Evolutionary conservation across 306 rosid species (phyloP).

Genomic region (Argentina anserina): DNA sequence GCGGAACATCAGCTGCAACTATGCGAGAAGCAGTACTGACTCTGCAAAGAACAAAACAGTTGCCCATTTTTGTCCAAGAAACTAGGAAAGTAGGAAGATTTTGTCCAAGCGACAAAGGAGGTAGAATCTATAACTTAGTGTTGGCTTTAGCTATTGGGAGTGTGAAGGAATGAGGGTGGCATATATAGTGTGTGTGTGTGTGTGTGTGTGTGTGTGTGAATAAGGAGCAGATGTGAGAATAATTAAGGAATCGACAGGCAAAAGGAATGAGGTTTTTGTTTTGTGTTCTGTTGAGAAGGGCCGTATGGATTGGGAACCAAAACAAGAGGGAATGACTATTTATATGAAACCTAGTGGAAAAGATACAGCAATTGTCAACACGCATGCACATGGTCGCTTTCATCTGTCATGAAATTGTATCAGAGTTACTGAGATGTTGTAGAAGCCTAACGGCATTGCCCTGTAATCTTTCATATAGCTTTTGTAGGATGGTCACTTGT

Average conservation of each 20-base stretch:
- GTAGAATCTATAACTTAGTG: not conserved
- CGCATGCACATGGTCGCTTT: conserved; percentile 60
- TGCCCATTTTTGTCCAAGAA: conserved; percentile 48
- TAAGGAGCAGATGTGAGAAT: conserved; percentile 23
- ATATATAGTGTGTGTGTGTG: conserved; percentile 12
- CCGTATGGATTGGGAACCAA: conserved; percentile 13
- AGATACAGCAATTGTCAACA: conserved; percentile 45
- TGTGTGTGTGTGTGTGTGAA: conserved; percentile 7
- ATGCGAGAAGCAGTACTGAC: conserved; percentile 15
- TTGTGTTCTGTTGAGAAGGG: conserved; percentile 35
- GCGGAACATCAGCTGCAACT: not conserved
- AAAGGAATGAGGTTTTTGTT: conserved; percentile 33
- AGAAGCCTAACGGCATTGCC: not conserved
- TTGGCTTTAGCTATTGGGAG: not conserved
- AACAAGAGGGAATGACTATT: conserved; percentile 18
- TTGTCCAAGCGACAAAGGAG: not conserved
- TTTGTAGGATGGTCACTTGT: conserved; percentile 18
- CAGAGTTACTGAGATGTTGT: not conserved
- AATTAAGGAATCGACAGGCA: conserved; percentile 13
- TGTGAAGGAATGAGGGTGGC: conserved; percentile 27
- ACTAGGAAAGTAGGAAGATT: too few relatives aligned
- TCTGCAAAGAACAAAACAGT: conserved; percentile 36
- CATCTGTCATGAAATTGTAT: not conserved
- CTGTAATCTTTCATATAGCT: not conserved
- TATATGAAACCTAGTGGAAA: conserved; percentile 1